phyloP scores from a whole-genome alignment of 495 filamentous ascomycete species.

The Neurospora sp. region DNA sequence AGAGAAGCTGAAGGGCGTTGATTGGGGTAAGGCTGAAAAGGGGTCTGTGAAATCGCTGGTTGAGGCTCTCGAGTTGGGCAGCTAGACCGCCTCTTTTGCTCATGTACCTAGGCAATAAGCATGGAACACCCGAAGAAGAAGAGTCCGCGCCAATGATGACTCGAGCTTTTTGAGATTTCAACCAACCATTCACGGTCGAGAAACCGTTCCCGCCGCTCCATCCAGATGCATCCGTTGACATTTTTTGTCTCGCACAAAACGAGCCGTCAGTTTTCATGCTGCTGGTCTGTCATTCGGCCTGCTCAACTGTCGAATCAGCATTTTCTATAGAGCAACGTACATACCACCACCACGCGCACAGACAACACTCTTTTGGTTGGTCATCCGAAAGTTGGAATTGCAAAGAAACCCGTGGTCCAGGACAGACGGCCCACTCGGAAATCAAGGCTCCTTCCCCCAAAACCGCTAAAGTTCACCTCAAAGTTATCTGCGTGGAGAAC shows the following conservation, averaged over 20 bases:
- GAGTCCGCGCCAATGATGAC: slow-evolving; percentile 2
- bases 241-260: background rate
- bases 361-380: background rate
- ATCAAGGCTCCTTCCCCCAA: background rate
- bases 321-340: background rate
- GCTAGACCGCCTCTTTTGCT: slow-evolving; percentile 7
- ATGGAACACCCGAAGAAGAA: background rate
- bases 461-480: background rate
- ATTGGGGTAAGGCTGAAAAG: slow-evolving; percentile 36
- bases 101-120: background rate
- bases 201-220: background rate
- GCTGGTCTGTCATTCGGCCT: background rate
- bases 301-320: background rate
- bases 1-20: slow-evolving; percentile 24
- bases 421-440: slow-evolving; percentile 1
- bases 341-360: background rate
- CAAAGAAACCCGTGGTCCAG: background rate
- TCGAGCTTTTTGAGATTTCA: background rate
- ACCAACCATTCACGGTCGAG: background rate
- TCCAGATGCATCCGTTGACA: background rate
- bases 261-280: background rate
- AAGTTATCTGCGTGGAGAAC: background rate
- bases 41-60: slow-evolving; percentile 20
- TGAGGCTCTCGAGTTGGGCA: slow-evolving; percentile 20
- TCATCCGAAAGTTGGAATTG: background rate